Percentiles rank a stretch among this genome's conserved stretches.
These are phyloP conservation scores for Colletotrichum zoysiae DNA, from an alignment of 2,329 filamentous ascomycete genomes.

Conservation along the genomic window DNA sequence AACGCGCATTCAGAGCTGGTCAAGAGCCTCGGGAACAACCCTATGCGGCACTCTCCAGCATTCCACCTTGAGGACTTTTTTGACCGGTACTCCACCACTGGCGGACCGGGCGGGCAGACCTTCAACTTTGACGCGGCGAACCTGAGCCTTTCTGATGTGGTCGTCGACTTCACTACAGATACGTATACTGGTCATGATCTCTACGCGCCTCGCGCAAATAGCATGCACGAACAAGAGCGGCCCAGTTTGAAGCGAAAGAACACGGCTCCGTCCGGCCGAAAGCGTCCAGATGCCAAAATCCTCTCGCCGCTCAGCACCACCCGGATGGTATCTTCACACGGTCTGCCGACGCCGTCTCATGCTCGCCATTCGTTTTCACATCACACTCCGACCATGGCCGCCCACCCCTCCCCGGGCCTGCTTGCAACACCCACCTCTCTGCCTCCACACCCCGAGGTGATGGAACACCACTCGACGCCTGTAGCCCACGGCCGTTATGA, in stretches of 20 bases:
- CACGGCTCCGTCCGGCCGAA: constrained; percentile 54
- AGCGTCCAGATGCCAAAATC: constrained; percentile 55
- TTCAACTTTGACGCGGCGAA: constrained; percentile 80
- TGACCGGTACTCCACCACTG: constrained; percentile 77
- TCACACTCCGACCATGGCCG: constrained; percentile 47
- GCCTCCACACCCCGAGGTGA: constrained; percentile 51
- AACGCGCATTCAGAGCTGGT: constrained; percentile 85
- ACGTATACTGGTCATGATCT: constrained; percentile 64
- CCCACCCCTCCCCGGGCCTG: constrained; percentile 56
- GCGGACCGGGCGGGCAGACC: constrained; percentile 68
- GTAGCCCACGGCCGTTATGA: constrained; percentile 52
- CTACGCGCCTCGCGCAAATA: constrained; percentile 56
- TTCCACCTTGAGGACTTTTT: constrained; percentile 92
- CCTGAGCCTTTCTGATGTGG: constrained; percentile 76
- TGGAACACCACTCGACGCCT: constrained; percentile 48
- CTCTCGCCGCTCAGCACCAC: constrained; percentile 52
- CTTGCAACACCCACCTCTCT: constrained; percentile 55
- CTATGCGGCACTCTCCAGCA: constrained; percentile 80
- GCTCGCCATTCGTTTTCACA: constrained; percentile 55
- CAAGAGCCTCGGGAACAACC: constrained; percentile 75
- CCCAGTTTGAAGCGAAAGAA: constrained; percentile 65
- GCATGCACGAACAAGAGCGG: constrained; percentile 49
- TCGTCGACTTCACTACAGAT: constrained; percentile 71
- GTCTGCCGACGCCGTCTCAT: constrained; percentile 49
- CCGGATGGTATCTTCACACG: constrained; percentile 47